Conservation (phyloP, 2,329 filamentous ascomycete species). For the Cladosporium sp. region DNA sequence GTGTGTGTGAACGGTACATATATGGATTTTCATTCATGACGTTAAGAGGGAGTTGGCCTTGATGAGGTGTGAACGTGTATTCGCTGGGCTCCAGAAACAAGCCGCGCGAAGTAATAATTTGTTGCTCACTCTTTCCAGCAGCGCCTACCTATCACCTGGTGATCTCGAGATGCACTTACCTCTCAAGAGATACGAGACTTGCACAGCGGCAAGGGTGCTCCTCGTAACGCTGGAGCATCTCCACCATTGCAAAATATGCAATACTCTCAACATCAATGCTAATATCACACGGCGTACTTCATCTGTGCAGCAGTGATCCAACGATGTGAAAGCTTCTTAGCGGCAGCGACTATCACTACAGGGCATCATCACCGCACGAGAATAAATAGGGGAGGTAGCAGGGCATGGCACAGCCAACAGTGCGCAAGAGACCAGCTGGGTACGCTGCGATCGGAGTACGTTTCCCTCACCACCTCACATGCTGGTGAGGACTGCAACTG, state of each 20-base stretch:
- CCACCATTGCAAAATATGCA: neutral
- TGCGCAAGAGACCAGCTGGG: neutral
- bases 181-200: neutral
- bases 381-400: neutral
- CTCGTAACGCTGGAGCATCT: neutral
- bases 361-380: neutral
- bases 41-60: neutral
- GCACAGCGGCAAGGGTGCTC: neutral
- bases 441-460: neutral
- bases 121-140: neutral
- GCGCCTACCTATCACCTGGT: neutral
- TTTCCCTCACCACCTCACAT: neutral
- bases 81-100: neutral
- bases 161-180: neutral
- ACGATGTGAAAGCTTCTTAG: neutral
- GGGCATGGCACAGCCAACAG: neutral
- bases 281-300: neutral
- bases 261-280: neutral
- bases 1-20: no score
- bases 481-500: neutral
- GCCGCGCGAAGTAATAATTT: neutral
- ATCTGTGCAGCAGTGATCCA: neutral
- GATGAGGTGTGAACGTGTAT: neutral
- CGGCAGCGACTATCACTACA: neutral
- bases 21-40: no score